Evolutionary conservation across 768 basidiomycete species (phyloP).

Genomic region (Rickenella mellea): DNA sequence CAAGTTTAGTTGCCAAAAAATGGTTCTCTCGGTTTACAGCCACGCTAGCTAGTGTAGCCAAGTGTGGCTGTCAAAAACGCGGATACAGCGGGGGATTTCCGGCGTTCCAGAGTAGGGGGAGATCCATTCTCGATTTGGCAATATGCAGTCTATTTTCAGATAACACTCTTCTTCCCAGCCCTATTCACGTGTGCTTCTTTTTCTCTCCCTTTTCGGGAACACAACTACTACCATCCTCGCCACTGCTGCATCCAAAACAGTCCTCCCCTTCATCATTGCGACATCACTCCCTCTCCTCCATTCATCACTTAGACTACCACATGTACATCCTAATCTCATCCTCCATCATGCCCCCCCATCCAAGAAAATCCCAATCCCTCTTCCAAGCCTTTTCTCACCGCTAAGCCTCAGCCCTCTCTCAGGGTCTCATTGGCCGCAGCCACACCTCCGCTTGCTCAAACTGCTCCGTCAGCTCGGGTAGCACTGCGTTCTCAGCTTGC

Average conservation of each 20-base stretch:
- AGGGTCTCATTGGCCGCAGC: constrained; percentile 87
- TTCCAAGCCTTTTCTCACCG: neutral
- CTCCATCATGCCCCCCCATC: neutral
- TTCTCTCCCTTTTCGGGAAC: neutral
- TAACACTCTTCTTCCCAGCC: too few relatives aligned
- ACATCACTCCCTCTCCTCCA: neutral
- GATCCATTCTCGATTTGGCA: too few relatives aligned
- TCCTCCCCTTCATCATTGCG: neutral
- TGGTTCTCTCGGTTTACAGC: too few relatives aligned
- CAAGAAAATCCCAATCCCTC: neutral
- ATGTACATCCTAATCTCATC: neutral
- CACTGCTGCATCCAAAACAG: neutral
- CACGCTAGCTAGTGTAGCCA: too few relatives aligned
- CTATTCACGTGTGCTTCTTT: too few relatives aligned
- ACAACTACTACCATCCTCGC: neutral
- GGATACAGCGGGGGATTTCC: too few relatives aligned
- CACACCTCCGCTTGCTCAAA: constrained; percentile 95
- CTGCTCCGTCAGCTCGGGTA: constrained; percentile 84
- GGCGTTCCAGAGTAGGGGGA: too few relatives aligned
- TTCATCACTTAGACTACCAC: neutral
- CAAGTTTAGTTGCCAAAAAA: too few relatives aligned
- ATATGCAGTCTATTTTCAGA: too few relatives aligned
- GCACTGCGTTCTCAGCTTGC: constrained; percentile 71
- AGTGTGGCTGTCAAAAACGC: too few relatives aligned
- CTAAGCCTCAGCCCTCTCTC: constrained; percentile 18